Evolutionary conservation across 371 early-diverging fungal species (phyloP).

Genomic region (Capillidium heterosporum): DNA sequence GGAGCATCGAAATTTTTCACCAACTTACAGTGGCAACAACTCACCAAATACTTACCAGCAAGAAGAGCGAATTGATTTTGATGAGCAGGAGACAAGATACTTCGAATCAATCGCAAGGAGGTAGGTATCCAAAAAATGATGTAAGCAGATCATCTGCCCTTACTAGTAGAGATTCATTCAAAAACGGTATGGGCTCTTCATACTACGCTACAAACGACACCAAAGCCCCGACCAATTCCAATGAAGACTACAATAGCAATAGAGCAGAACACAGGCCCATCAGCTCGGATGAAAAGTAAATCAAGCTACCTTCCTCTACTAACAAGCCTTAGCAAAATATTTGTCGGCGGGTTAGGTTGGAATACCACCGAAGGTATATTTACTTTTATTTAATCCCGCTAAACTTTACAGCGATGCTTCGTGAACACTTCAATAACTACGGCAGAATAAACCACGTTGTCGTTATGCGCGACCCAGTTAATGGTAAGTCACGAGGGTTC

Average conservation of each 20-base stretch:
- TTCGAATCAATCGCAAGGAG: background rate
- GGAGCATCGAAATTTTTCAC: too few species aligned
- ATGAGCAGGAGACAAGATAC: background rate
- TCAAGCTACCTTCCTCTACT: background rate
- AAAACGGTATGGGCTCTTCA: background rate
- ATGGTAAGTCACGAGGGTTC: conserved; percentile 72
- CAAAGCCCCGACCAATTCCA: background rate
- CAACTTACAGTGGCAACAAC: too few species aligned
- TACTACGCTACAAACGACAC: background rate
- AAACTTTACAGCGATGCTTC: conserved; percentile 34
- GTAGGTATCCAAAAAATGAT: too few species aligned
- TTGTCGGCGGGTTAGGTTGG: conserved; percentile 88
- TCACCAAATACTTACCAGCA: too few species aligned
- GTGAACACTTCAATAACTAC: conserved; percentile 52
- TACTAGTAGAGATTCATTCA: too few species aligned
- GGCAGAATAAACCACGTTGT: conserved; percentile 51
- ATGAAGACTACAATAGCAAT: background rate
- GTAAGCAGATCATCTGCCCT: too few species aligned
- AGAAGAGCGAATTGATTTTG: too few species aligned
- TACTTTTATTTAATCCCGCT: background rate
- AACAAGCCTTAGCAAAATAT: conserved; percentile 51
- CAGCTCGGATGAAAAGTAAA: background rate
- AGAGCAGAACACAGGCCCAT: background rate
- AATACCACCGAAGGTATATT: conserved; percentile 66
- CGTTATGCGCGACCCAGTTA: conserved; percentile 67